These are phyloP conservation scores for Ampelomyces quisqualis DNA, from an alignment of 2,329 filamentous ascomycete genomes.

Conservation along the genomic window DNA sequence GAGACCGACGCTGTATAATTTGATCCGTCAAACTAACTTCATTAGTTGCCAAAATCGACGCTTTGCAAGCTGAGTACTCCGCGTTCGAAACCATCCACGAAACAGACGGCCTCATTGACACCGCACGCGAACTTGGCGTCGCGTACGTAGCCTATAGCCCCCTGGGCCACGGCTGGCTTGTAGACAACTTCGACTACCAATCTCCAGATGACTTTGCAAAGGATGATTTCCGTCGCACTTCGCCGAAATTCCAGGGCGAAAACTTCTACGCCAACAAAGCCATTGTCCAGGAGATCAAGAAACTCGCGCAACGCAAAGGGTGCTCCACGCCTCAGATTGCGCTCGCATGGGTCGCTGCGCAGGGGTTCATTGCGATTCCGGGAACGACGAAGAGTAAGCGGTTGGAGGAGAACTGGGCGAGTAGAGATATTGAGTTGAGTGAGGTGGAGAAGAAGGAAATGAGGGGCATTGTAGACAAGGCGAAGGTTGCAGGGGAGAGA, in stretches of 20 bases:
- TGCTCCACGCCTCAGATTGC: slow-evolving; percentile 60
- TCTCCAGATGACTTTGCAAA: slow-evolving; percentile 49
- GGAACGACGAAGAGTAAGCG: slow-evolving; percentile 38
- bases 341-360: slow-evolving; percentile 33
- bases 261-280: slow-evolving; percentile 37
- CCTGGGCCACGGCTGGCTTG: slow-evolving; percentile 34
- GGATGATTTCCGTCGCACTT: slow-evolving; percentile 33
- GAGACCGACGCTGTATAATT: no score
- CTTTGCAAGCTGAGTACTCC: slow-evolving; percentile 55
- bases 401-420: slow-evolving; percentile 26
- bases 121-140: slow-evolving; percentile 44
- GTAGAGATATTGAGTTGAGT: slow-evolving; percentile 21
- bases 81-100: slow-evolving; percentile 51
- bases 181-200: slow-evolving; percentile 21
- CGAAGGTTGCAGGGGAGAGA: no score
- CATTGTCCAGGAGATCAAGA: slow-evolving; percentile 29
- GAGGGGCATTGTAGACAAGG: no score
- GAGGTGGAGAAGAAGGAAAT: slow-evolving; percentile 26
- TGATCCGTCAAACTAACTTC: no score
- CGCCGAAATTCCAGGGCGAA: slow-evolving; percentile 47
- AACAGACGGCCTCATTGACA: slow-evolving; percentile 32
- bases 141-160: slow-evolving; percentile 40
- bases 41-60: slow-evolving; percentile 49
- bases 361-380: slow-evolving; percentile 57
- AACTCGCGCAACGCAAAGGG: slow-evolving; percentile 47